Base-by-base conservation (phyloP, 1,139 yeast species). In the Magnusiomyces tetraspermus region DNA sequence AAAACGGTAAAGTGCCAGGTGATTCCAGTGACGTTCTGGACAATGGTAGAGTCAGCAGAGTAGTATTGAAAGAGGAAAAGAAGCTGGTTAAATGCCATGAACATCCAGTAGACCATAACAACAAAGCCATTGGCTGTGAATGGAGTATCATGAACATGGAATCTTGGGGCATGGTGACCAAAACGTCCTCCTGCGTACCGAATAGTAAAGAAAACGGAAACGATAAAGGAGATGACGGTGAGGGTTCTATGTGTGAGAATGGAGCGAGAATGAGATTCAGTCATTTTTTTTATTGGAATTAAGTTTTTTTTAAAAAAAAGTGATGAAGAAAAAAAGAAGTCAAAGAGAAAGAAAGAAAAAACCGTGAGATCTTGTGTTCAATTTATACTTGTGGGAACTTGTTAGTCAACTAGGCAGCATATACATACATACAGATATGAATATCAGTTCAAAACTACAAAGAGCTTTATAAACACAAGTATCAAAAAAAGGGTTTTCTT, bases 1-100 rank as follows among this genome's bases (percentile, higher is more conserved):
- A 82, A 84, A 36, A 76, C 59, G 30, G 79, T 75, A 64, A 83
- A 81, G 68, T 82, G 86, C 69, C 78, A 75, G 38, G 83, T 83
- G 46, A 82, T 74, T 49, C 71, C 59, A 41, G 68, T 59, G n/a
- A 67, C 64, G 15, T 67, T 63, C 51, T 61, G 63, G 63, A 68
- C 61, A 41, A 70, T 66, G 44, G 68, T 67, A 36, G 63, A 52
- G 56, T 75, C 73, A 1, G 76, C 75, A 59, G 72, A 67, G 63
- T 80, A 80, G 59, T 74, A 74, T 60, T 77, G 81, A 30, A 71
- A 60, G 46, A 82, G 72, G 63, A 78, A 84, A 40, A 74, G 64
- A 37, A 76, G 63, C 67, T 85, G 94, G 50, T 76, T 63, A 3
- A 79, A 55, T 57, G 77, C 76, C 44, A 78, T 70, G 36, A 80